phyloP scores from a whole-genome alignment of 1,284 basidiomycete species.

The Puccinia novopanici region DNA sequence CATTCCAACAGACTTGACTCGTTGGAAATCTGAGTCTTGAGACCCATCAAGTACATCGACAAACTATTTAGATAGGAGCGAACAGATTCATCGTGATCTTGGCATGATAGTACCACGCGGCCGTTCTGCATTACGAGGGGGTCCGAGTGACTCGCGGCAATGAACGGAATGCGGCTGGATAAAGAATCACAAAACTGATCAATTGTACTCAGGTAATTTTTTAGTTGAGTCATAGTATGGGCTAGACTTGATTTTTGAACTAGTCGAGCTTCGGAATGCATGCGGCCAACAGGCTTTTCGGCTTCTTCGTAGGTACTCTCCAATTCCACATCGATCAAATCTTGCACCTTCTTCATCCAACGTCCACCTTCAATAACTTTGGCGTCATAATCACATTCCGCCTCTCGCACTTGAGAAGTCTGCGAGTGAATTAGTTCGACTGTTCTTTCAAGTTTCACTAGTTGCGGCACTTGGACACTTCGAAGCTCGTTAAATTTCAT shows the following conservation, averaged over 20 bases:
- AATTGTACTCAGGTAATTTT: constrained; percentile 21
- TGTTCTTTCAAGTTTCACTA: constrained; percentile 21
- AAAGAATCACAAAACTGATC: constrained; percentile 35
- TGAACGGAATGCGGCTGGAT: constrained; percentile 22
- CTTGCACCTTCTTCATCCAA: constrained; percentile 47
- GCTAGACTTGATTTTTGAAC: constrained; percentile 6
- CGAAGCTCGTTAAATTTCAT: constrained; percentile 3
- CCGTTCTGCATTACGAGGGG: constrained; percentile 21
- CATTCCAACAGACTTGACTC: constrained; percentile 32
- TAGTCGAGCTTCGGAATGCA: neutral
- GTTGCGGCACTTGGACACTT: constrained; percentile 3
- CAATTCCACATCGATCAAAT: constrained; percentile 33
- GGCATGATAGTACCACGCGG: constrained; percentile 13
- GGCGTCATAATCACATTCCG: constrained; percentile 33
- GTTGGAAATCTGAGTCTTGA: constrained; percentile 41
- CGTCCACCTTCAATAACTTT: constrained; percentile 41
- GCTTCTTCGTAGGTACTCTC: constrained; percentile 39
- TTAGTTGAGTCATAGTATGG: constrained; percentile 4
- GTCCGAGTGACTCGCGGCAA: constrained; percentile 3
- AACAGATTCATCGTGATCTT: constrained; percentile 15
- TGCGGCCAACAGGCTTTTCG: neutral
- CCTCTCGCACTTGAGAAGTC: constrained; percentile 22
- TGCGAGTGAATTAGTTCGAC: constrained; percentile 17
- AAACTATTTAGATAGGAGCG: constrained; percentile 21
- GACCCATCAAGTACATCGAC: constrained; percentile 40